Conservation (phyloP, 768 basidiomycete species). For the Boletus subcaerulescens region DNA sequence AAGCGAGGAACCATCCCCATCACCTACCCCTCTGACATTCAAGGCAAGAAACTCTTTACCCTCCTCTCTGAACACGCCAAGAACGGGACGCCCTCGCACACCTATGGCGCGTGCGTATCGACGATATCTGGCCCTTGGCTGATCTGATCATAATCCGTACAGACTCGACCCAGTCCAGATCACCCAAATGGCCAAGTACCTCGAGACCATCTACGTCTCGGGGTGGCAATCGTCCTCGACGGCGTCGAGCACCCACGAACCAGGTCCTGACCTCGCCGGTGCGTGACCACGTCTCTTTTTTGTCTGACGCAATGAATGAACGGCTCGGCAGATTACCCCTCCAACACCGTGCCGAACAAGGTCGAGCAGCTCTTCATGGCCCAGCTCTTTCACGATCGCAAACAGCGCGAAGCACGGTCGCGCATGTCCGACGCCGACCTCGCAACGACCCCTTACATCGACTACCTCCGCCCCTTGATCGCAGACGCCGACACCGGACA, state of each 20-base stretch:
- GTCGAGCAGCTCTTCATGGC: slow-evolving; percentile 98
- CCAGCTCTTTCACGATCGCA: slow-evolving; percentile 98
- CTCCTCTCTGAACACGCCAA: slow-evolving; percentile 74
- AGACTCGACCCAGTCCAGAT: slow-evolving; percentile 97
- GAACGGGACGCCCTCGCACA: slow-evolving; percentile 82
- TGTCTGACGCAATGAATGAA: background rate
- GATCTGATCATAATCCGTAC: background rate
- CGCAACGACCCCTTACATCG: slow-evolving; percentile 64
- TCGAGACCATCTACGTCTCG: slow-evolving; percentile 98
- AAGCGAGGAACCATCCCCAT: slow-evolving; percentile 89
- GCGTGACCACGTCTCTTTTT: slow-evolving; percentile 14
- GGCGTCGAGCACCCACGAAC: slow-evolving; percentile 91
- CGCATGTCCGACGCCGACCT: slow-evolving; percentile 68
- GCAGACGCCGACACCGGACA: slow-evolving; percentile 99
- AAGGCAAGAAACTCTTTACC: slow-evolving; percentile 83
- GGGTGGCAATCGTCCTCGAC: slow-evolving; percentile 96
- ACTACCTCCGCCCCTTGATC: slow-evolving; percentile 91
- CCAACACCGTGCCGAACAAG: slow-evolving; percentile 98
- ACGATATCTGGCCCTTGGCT: slow-evolving; percentile 20
- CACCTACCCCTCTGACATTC: slow-evolving; percentile 79
- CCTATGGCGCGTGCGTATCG: slow-evolving; percentile 91
- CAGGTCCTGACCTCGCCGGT: slow-evolving; percentile 98
- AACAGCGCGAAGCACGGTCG: slow-evolving; percentile 82
- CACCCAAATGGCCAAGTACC: slow-evolving; percentile 98
- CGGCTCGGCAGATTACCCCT: slow-evolving; percentile 76